Evolutionary conservation across 495 filamentous ascomycete species (phyloP), one percentile per base, ranked within the genome.

Genomic region (Penicillium steckii): DNA sequence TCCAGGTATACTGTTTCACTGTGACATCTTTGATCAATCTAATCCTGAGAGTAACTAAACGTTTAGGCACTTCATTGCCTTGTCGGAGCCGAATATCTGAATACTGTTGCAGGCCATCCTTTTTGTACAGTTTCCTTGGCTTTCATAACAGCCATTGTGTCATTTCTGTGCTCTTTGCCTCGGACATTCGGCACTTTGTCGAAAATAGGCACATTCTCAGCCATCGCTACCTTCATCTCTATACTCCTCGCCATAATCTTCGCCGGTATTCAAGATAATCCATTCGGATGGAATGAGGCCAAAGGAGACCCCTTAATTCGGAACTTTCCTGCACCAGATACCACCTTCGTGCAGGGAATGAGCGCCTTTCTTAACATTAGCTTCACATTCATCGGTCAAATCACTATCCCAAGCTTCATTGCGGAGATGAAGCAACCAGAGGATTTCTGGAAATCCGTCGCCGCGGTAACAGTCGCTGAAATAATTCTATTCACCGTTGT

Each of bases 341-440:
- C 88, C 1, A 86, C 85, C 0, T 91, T 90, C 53, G 86, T 91
- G 21, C 73, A 73, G 3, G 89, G 85, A 4, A 77, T 91, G 66
- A 88, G 79, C 40, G 89, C 88, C 1, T 92, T 92, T 68, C 71
- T 92, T 52, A 92, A 92, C 64, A 94, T 94, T 60, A 82, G 80
- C 65, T 92, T 91, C 67, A 92, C 89, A 13, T 91, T 92, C 67
- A 92, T 94, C 57, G 89, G 89, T 5, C 89, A 94, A 64, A 94
- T 94, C 65, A 94, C 89, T 0, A 75, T 94, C 17, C 89, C 89
- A 0, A 87, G 83, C 60, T 92, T 94, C 73, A 94, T 92, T 55
- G 89, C 89, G 3, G 89, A 94, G 62, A 94, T 94, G 89, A 83
- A 80, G 63, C 79, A 91, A 26, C 89, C 89, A 0, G 76, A 75